Evolutionary conservation across 495 filamentous ascomycete genomes (phyloP).

Genomic region (Talaromyces liani): DNA sequence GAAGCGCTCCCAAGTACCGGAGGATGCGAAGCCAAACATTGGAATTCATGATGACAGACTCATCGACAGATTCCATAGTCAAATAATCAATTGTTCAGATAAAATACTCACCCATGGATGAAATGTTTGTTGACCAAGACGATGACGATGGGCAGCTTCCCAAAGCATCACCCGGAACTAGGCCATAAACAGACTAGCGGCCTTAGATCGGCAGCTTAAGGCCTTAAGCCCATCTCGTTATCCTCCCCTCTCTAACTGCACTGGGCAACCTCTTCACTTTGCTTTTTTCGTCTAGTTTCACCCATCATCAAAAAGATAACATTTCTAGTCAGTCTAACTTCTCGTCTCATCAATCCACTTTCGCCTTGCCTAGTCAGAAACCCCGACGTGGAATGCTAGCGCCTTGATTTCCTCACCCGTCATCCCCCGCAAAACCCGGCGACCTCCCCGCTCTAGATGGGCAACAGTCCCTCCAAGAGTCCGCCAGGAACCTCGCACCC

Average conservation of each 20-base stretch:
- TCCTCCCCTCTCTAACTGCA: neutral
- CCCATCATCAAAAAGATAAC: neutral
- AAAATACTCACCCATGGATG: neutral
- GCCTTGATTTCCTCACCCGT: slow-evolving; percentile 8
- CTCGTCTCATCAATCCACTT: neutral
- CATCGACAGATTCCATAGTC: slow-evolving; percentile 17
- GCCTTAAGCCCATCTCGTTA: neutral
- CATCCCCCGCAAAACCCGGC: slow-evolving; percentile 7
- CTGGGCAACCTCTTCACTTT: neutral
- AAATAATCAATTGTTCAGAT: neutral
- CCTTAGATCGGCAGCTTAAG: neutral
- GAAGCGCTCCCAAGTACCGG: slow-evolving; percentile 12
- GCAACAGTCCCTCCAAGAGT: slow-evolving; percentile 44
- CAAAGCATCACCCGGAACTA: neutral
- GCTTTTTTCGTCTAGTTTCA: neutral
- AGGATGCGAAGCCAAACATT: slow-evolving; percentile 9
- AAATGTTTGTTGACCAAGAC: neutral
- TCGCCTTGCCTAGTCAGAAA: neutral
- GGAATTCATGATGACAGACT: slow-evolving; percentile 3
- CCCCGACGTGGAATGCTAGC: slow-evolving; percentile 8
- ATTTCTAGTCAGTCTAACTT: neutral
- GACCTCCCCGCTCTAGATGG: slow-evolving; percentile 33
- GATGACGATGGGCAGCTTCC: neutral
- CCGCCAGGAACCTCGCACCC: slow-evolving; percentile 27
- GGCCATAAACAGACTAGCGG: neutral